Evolutionary conservation across 805 yeast species (phyloP).

Genomic region (Schizosaccharomyces japonicus): DNA sequence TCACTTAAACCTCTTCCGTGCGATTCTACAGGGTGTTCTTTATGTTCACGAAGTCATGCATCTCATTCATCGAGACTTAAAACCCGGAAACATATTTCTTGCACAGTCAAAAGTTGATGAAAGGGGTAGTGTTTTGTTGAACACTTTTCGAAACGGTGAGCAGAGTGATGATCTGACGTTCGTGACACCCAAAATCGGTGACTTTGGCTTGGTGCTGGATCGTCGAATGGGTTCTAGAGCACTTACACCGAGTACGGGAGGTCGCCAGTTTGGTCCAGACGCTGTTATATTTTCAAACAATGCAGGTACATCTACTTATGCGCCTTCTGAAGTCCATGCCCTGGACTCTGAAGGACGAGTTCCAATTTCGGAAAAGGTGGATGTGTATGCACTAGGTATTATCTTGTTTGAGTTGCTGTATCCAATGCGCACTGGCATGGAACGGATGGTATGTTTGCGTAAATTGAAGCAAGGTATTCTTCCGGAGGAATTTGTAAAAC

Average conservation of each 20-base stretch:
- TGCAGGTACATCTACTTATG: slow-evolving; percentile 82
- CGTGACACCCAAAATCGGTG: slow-evolving; percentile 49
- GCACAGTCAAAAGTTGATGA: slow-evolving; percentile 41
- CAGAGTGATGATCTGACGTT: background rate
- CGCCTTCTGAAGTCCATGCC: slow-evolving; percentile 53
- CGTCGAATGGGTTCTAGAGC: background rate
- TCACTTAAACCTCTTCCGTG: slow-evolving; percentile 43
- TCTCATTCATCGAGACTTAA: slow-evolving; percentile 80
- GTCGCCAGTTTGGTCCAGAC: no score
- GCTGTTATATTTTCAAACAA: slow-evolving; percentile 68
- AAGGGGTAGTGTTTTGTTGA: slow-evolving; percentile 20
- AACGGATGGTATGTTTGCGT: slow-evolving; percentile 42
- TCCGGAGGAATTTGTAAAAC: background rate
- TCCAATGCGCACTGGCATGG: slow-evolving; percentile 76
- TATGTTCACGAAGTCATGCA: slow-evolving; percentile 74
- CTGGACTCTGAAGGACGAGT: slow-evolving; percentile 20
- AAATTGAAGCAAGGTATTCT: background rate
- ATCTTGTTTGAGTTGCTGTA: slow-evolving; percentile 90
- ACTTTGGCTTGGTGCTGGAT: slow-evolving; percentile 75
- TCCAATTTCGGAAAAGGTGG: slow-evolving; percentile 73
- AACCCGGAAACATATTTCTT: slow-evolving; percentile 87
- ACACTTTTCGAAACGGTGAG: background rate
- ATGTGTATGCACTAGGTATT: slow-evolving; percentile 82
- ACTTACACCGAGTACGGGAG: background rate
- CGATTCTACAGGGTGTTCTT: slow-evolving; percentile 65